These are phyloP conservation scores for Sugiyamaella marilandica DNA, from an alignment of 805 yeast genomes.

Conservation along the genomic window DNA sequence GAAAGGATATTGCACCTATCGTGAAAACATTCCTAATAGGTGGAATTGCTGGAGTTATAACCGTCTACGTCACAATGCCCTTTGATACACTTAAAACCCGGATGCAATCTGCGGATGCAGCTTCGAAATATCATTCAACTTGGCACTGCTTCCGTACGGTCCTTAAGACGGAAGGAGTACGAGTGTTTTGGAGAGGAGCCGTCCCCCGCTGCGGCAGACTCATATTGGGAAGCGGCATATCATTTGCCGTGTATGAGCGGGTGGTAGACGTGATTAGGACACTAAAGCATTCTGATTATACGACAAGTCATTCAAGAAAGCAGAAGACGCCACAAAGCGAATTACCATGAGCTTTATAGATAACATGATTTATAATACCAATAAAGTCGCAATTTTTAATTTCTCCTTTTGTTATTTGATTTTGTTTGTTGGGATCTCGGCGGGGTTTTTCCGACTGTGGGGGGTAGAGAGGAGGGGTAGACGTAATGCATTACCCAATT, in stretches of 20 bases:
- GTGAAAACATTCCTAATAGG: constrained; percentile 71
- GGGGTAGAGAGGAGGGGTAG: no score
- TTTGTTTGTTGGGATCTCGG: no score
- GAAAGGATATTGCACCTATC: constrained; percentile 63
- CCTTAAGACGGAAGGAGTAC: constrained; percentile 69
- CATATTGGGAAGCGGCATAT: constrained; percentile 80
- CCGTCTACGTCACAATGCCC: constrained; percentile 92
- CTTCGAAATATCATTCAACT: constrained; percentile 57
- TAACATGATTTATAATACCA: no score
- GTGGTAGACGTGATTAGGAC: constrained; percentile 30
- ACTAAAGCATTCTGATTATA: background rate
- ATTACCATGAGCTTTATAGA: no score
- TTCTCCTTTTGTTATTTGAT: no score
- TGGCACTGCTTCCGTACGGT: constrained; percentile 64
- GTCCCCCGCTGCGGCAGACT: constrained; percentile 82
- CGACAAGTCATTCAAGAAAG: no score
- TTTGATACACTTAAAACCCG: constrained; percentile 88
- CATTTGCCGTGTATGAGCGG: constrained; percentile 81
- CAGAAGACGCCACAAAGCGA: no score
- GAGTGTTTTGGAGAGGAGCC: constrained; percentile 86
- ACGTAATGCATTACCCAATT: no score
- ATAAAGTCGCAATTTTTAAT: no score
- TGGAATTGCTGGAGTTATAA: constrained; percentile 77
- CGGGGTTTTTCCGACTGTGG: no score
- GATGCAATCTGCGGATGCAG: constrained; percentile 81